A percentile compares a stretch with the other conserved stretches of the same genome.
Evolutionary conservation across 371 early-diverging fungal species (phyloP).

Genomic region (Haplosporangium sp.): DNA sequence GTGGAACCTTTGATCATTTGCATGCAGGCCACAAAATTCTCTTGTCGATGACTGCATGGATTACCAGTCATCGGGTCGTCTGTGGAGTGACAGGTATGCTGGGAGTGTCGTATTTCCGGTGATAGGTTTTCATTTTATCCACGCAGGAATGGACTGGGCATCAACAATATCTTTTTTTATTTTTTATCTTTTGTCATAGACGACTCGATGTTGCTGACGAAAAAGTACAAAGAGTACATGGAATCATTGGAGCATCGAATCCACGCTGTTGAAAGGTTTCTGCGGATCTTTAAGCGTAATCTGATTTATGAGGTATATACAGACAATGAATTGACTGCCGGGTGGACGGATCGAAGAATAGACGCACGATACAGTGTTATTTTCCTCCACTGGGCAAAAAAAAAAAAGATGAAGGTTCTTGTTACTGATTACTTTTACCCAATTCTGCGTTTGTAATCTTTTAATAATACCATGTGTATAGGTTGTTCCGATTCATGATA

Average conservation of each 20-base stretch:
- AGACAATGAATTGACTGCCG: neutral
- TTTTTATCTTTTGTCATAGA: constrained; percentile 48
- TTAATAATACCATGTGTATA: constrained; percentile 23
- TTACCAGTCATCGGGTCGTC: constrained; percentile 67
- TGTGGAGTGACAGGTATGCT: constrained; percentile 82
- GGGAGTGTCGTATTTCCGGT: neutral
- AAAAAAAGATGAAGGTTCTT: neutral
- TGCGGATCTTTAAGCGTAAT: constrained; percentile 64
- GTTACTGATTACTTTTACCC: neutral
- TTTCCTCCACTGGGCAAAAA: neutral
- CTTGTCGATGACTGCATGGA: constrained; percentile 83
- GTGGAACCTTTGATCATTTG: constrained; percentile 98
- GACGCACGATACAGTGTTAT: too few species aligned
- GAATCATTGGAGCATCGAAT: constrained; percentile 77
- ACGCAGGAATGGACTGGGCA: too few species aligned
- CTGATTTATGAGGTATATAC: constrained; percentile 58
- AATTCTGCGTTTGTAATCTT: neutral
- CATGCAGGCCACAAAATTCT: constrained; percentile 96
- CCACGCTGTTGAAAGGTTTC: constrained; percentile 66
- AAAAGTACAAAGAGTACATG: constrained; percentile 76
- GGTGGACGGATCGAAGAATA: neutral
- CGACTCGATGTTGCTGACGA: constrained; percentile 75
- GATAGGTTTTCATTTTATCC: neutral
- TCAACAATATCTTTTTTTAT: neutral
- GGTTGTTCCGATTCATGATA: constrained; percentile 82